phyloP scores from a whole-genome alignment of 257 asterid species.

The Gardenia jasminoides region DNA sequence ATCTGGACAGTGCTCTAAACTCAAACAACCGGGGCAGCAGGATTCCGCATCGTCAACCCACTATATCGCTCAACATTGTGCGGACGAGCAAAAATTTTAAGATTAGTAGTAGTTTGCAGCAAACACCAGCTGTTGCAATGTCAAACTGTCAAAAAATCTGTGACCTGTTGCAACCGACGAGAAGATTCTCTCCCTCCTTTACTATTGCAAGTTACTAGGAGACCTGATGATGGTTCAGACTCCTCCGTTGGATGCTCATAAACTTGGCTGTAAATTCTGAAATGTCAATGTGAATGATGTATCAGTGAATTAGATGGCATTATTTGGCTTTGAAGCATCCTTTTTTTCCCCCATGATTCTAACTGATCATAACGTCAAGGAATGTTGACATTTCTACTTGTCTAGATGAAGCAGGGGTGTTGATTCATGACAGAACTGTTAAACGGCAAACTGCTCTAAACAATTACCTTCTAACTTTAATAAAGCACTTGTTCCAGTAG shows the following conservation, averaged over 20 bases:
- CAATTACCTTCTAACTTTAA: constrained; percentile 60
- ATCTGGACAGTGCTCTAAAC: not conserved
- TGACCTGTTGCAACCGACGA: not conserved
- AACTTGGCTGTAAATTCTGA: constrained; percentile 84
- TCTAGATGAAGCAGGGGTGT: too few relatives aligned
- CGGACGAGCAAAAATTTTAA: not conserved
- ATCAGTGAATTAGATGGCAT: not conserved
- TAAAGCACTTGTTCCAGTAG: constrained; percentile 63
- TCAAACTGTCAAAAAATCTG: not conserved
- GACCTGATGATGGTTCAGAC: constrained; percentile 37
- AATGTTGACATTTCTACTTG: too few relatives aligned
- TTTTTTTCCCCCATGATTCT: not conserved
- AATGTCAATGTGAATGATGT: not conserved
- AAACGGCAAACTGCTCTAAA: not conserved
- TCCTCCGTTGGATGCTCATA: constrained; percentile 71
- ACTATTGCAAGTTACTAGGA: constrained; percentile 3
- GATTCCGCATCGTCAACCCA: not conserved
- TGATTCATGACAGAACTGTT: not conserved
- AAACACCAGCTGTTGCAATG: not conserved
- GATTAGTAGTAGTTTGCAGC: not conserved
- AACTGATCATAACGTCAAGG: too few relatives aligned
- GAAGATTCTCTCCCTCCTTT: not conserved
- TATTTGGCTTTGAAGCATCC: not conserved
- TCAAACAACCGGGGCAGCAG: not conserved
- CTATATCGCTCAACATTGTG: not conserved